These are phyloP conservation scores for Colletotrichum truncatum DNA, from an alignment of 2,329 filamentous ascomycete genomes.

Conservation along the genomic window DNA sequence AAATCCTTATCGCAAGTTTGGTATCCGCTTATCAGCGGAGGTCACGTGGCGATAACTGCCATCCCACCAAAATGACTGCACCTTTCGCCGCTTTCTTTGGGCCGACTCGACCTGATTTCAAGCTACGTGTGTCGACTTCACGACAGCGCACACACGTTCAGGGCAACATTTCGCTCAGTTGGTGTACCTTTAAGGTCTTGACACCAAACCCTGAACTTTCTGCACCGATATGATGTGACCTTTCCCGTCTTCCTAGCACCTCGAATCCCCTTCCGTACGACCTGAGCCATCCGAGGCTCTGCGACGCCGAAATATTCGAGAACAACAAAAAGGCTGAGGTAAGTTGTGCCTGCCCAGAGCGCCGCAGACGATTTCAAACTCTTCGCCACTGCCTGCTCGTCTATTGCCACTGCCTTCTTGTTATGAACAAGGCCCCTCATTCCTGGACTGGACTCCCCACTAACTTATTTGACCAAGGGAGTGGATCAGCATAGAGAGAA, in stretches of 20 bases:
- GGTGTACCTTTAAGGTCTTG: slow-evolving; percentile 15
- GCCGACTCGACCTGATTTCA: neutral
- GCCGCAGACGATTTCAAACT: neutral
- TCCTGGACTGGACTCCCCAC: slow-evolving; percentile 2
- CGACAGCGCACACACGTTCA: slow-evolving; percentile 8
- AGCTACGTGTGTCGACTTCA: slow-evolving; percentile 4
- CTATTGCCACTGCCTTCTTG: neutral
- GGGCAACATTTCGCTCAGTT: slow-evolving; percentile 1
- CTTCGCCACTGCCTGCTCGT: neutral
- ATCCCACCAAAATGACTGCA: slow-evolving; percentile 12
- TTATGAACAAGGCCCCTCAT: too few species aligned
- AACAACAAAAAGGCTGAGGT: slow-evolving; percentile 18
- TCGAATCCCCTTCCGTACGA: slow-evolving; percentile 31
- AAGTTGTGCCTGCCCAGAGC: slow-evolving; percentile 12
- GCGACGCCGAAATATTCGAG: slow-evolving; percentile 31
- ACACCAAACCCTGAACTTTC: neutral
- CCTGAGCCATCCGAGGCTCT: slow-evolving; percentile 32
- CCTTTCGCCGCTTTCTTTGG: slow-evolving; percentile 6
- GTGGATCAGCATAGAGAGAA: slow-evolving; percentile 6
- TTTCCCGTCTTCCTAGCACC: slow-evolving; percentile 16
- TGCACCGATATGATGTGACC: slow-evolving; percentile 33
- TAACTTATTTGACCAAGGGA: slow-evolving; percentile 2
- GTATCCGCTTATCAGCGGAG: neutral
- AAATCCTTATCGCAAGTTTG: too few species aligned
- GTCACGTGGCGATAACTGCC: slow-evolving; percentile 12